phyloP scores from a whole-genome alignment of 805 yeast species.

The Candida alai region DNA sequence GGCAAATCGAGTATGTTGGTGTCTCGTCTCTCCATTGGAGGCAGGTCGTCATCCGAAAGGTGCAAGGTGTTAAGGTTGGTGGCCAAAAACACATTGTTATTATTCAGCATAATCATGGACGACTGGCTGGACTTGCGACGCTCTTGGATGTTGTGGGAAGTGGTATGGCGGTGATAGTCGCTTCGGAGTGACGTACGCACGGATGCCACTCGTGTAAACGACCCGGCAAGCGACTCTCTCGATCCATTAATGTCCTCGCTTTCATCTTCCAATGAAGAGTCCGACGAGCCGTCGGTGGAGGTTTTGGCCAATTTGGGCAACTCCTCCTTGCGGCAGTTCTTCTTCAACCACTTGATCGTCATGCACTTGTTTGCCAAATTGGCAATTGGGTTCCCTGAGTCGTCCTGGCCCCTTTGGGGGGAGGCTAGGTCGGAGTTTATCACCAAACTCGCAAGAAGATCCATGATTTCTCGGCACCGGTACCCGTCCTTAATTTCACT shows the following conservation, averaged over 20 bases:
- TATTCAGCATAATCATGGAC: constrained; percentile 19
- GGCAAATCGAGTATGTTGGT: constrained; percentile 30
- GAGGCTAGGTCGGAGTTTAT: constrained; percentile 17
- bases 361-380: constrained; percentile 34
- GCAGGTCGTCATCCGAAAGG: background rate
- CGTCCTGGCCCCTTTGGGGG: background rate
- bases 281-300: constrained; percentile 1
- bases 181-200: constrained; percentile 30
- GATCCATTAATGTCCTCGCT: constrained; percentile 2
- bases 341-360: constrained; percentile 30
- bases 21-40: background rate
- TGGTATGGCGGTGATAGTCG: constrained; percentile 35
- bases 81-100: constrained; percentile 24
- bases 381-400: constrained; percentile 17
- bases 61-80: constrained; percentile 1
- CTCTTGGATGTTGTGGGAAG: constrained; percentile 20
- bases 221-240: constrained; percentile 1
- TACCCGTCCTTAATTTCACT: constrained; percentile 46
- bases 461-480: constrained; percentile 50
- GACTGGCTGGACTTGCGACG: constrained; percentile 1
- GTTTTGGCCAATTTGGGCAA: background rate
- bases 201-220: constrained; percentile 28
- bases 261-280: background rate
- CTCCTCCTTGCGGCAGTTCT: constrained; percentile 6
- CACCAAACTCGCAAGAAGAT: constrained; percentile 48